These are phyloP conservation scores for Fusarium solani-melongenae DNA, from an alignment of 2,329 filamentous ascomycete genomes.

Conservation along the genomic window DNA sequence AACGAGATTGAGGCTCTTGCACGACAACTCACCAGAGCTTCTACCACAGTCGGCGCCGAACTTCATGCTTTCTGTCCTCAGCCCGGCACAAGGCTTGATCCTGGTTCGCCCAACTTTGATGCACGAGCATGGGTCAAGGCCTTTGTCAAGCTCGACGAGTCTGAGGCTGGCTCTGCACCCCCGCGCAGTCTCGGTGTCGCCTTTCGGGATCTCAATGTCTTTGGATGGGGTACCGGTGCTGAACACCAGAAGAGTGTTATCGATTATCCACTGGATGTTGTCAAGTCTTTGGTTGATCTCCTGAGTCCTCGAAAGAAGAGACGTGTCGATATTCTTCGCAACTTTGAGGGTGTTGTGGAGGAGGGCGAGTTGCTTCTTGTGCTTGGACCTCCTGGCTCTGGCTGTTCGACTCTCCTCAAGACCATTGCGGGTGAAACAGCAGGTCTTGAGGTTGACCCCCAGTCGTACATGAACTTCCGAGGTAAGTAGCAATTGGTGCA, in stretches of 20 bases:
- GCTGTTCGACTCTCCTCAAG: conserved; percentile 69
- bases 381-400: conserved; percentile 64
- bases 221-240: conserved; percentile 39
- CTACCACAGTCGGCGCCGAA: conserved; percentile 23
- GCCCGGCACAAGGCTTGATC: conserved; percentile 37
- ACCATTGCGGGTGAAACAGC: conserved; percentile 64
- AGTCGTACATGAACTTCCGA: conserved; percentile 62
- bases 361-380: conserved; percentile 45
- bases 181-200: conserved; percentile 42
- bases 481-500: conserved; percentile 41
- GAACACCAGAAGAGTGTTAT: conserved; percentile 41
- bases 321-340: conserved; percentile 40
- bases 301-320: conserved; percentile 7
- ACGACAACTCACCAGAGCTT: conserved; percentile 19
- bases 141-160: conserved; percentile 40
- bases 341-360: conserved; percentile 46
- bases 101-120: conserved; percentile 42
- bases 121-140: conserved; percentile 42
- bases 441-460: conserved; percentile 43
- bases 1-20: conserved; percentile 26
- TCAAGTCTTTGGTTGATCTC: conserved; percentile 6
- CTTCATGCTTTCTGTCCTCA: conserved; percentile 34
- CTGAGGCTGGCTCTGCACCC: conserved; percentile 38
- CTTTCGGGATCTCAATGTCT: conserved; percentile 42
- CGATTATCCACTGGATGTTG: conserved; percentile 35